phyloP scores from a whole-genome alignment of 441 rosid species.

The Mallotus repandus region DNA sequence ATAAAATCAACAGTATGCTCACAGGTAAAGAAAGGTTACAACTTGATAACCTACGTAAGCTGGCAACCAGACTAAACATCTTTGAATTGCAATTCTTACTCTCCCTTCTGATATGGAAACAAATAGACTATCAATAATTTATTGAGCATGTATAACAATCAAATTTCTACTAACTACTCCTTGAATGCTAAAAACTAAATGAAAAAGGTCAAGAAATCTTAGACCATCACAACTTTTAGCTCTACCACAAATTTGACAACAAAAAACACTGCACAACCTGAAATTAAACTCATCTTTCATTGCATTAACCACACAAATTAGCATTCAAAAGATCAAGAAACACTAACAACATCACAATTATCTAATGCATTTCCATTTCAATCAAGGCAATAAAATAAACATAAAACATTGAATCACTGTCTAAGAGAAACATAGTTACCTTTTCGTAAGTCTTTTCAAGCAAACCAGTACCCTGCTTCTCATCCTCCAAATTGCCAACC shows the following conservation, averaged over 20 bases:
- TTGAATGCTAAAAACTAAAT: background rate
- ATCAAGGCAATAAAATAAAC: background rate
- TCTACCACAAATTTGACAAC: background rate
- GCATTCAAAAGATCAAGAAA: background rate
- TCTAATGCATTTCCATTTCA: background rate
- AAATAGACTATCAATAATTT: background rate
- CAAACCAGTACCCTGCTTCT: conserved; percentile 29
- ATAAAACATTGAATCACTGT: background rate
- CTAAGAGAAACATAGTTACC: conserved; percentile 31
- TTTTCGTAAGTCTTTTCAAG: conserved; percentile 31
- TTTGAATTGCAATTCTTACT: background rate
- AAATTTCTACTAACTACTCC: background rate
- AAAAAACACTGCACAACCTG: background rate
- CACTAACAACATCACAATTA: background rate
- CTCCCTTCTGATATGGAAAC: background rate
- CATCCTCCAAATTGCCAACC: conserved; percentile 30
- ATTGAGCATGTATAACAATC: background rate
- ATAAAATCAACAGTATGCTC: background rate
- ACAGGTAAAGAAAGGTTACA: conserved; percentile 3
- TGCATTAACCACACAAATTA: conserved; percentile 5
- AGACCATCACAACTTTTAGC: background rate
- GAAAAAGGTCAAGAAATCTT: background rate
- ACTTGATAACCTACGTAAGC: background rate
- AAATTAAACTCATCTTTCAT: background rate
- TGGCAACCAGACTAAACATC: no score